Evolutionary conservation across 2,329 filamentous ascomycete genomes (phyloP).

Genomic region (Talaromyces atroroseus): DNA sequence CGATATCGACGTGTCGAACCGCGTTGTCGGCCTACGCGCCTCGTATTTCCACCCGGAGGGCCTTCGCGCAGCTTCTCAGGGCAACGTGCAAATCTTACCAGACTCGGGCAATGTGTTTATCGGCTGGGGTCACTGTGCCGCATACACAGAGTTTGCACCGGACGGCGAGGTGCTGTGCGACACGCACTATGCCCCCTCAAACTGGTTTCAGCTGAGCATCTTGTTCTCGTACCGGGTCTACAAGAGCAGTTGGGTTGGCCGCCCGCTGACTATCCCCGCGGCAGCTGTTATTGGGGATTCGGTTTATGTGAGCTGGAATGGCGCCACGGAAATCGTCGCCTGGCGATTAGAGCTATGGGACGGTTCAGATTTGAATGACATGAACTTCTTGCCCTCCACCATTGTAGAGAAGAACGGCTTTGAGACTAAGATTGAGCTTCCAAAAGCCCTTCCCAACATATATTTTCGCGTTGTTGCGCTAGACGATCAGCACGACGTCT

Average conservation of each 20-base stretch:
- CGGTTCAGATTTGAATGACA: slow-evolving; percentile 8
- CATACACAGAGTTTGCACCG: slow-evolving; percentile 46
- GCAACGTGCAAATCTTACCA: slow-evolving; percentile 38
- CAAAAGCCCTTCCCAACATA: not conserved
- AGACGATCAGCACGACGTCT: not conserved
- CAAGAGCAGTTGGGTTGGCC: slow-evolving; percentile 50
- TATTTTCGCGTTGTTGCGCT: not conserved
- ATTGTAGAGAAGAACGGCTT: slow-evolving; percentile 24
- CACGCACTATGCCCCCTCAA: slow-evolving; percentile 41
- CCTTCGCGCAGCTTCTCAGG: slow-evolving; percentile 36
- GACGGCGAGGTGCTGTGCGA: slow-evolving; percentile 51
- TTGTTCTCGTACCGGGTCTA: slow-evolving; percentile 53
- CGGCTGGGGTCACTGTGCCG: slow-evolving; percentile 47
- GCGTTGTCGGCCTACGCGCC: slow-evolving; percentile 36
- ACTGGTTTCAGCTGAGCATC: slow-evolving; percentile 26
- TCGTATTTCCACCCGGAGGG: slow-evolving; percentile 36
- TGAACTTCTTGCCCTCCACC: slow-evolving; percentile 16
- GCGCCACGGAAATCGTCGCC: slow-evolving; percentile 36
- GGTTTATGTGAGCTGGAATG: slow-evolving; percentile 44
- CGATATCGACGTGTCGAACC: slow-evolving; percentile 32
- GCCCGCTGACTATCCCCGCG: slow-evolving; percentile 34
- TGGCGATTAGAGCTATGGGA: slow-evolving; percentile 25
- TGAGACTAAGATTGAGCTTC: slow-evolving; percentile 20
- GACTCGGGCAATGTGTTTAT: slow-evolving; percentile 42
- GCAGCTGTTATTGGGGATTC: slow-evolving; percentile 22